Base-by-base conservation (phyloP, 345 rosid genomes). In the Lepidium sativum region DNA sequence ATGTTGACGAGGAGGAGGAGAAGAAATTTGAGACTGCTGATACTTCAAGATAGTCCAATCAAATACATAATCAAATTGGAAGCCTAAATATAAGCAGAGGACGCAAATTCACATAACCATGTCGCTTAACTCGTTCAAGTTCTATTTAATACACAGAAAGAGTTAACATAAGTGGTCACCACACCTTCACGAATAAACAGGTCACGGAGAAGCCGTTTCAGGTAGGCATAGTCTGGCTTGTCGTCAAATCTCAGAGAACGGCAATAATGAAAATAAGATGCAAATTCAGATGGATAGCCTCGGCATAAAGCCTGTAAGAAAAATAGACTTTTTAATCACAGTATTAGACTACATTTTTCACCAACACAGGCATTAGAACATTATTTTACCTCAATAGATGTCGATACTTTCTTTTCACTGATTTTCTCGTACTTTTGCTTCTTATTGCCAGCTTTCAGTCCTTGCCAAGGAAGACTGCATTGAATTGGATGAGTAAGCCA, bases 401-500 rank as follows among this genome's bases (percentile, higher is more conserved):
- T 91, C 5, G 92, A 82, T 4, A 86, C 95, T 81, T 88, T 91
- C 77, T 83, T 86, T 80, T 91, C 98, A 66, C 90, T 88, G 51
- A 91, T 91, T 73, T 79, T 91, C 72, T 91, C 94, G 70, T 91
- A 86, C 81, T 91, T 91, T 64, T 91, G 96, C 79, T 91, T 86
- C 78, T 91, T 91, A 33, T 82, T 88, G 69, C 95, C 96, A 6
- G 98, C 96, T 78, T 82, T 84, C 42, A 88, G 73, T 73, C 98
- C 96, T 79, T 91, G 98, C 98, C 98, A 91, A 16, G 98, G 98
- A 73, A 91, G 94, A 68, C 96, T 91, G 70, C 59, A 78, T 49
- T 33, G 57, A 58, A 33, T 44, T 18, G 38, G 32, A 48, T n/a
- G 56, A 61, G 61, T 68, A 69, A 61, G 62, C 31, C 35, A 64